These are phyloP conservation scores for Coffea canephora DNA, from an alignment of 257 asterid species.

Conservation along the genomic window DNA sequence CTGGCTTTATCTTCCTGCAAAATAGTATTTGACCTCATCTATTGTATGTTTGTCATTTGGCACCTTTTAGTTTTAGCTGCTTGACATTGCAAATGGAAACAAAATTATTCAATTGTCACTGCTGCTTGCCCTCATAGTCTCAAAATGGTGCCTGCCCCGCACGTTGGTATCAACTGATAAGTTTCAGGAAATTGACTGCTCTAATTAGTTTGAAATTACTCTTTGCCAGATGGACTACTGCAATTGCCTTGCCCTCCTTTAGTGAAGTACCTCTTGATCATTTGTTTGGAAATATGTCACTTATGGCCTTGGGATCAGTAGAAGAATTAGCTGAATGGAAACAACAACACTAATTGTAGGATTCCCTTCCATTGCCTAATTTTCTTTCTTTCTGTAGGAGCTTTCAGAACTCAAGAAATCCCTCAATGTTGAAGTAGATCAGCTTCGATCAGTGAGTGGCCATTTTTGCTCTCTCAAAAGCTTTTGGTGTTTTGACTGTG, in stretches of 20 bases:
- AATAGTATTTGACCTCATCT: neutral
- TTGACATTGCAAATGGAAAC: neutral
- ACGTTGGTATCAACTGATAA: neutral
- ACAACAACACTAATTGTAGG: neutral
- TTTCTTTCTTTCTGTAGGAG: conserved; percentile 49
- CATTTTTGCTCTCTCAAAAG: neutral
- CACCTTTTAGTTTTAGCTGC: neutral
- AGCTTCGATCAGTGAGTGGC: conserved; percentile 77
- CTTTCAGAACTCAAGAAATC: conserved; percentile 72
- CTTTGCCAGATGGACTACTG: neutral
- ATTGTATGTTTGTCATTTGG: neutral
- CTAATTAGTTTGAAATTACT: neutral
- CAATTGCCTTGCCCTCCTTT: neutral
- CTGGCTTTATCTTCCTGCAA: neutral
- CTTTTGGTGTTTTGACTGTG: neutral
- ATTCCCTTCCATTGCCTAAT: neutral
- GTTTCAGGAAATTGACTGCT: neutral
- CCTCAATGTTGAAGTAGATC: conserved; percentile 75
- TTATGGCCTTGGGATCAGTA: neutral
- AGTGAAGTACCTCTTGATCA: neutral
- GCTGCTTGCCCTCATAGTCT: neutral
- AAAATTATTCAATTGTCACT: neutral
- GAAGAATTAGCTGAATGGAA: neutral
- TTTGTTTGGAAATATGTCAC: neutral
- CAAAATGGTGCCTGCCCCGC: neutral